Percentiles rank a stretch among this genome's conserved stretches.
phyloP scores from a whole-genome alignment of 2,329 filamentous ascomycete genomes.

The Lasiodiplodia theobromae region DNA sequence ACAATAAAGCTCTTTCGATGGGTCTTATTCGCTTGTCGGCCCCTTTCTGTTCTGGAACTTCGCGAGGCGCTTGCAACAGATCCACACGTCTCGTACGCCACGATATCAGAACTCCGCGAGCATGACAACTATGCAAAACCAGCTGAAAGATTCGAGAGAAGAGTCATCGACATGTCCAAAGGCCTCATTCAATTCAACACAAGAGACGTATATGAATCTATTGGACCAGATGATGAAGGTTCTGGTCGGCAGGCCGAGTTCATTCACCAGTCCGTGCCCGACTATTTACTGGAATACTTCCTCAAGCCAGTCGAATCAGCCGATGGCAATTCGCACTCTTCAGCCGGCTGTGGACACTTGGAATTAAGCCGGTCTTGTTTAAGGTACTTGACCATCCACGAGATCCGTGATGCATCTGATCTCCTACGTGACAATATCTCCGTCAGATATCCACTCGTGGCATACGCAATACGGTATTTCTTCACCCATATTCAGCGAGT shows the following conservation, averaged over 20 bases:
- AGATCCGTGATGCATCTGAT: neutral
- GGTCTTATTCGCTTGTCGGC: neutral
- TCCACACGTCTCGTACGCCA: conserved; percentile 26
- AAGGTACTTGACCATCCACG: neutral
- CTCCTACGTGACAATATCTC: neutral
- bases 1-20: conserved; percentile 18
- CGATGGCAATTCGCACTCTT: neutral
- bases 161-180: conserved; percentile 32
- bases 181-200: conserved; percentile 32
- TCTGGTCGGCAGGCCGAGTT: conserved; percentile 33
- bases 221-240: conserved; percentile 31
- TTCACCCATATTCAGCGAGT: neutral
- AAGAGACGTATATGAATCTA: conserved; percentile 31
- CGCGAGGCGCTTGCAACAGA: conserved; percentile 33
- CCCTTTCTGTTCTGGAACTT: conserved; percentile 32
- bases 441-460: neutral
- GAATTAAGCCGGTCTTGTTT: neutral
- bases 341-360: neutral
- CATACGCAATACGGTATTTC: neutral
- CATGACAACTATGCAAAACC: neutral
- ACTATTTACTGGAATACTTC: conserved; percentile 25
- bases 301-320: neutral
- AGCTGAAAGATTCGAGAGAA: conserved; percentile 29
- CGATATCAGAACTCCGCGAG: neutral
- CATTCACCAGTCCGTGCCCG: conserved; percentile 34